Base-by-base conservation (phyloP, 2,329 filamentous ascomycete genomes). In the Ceratocystis lukuohia region DNA sequence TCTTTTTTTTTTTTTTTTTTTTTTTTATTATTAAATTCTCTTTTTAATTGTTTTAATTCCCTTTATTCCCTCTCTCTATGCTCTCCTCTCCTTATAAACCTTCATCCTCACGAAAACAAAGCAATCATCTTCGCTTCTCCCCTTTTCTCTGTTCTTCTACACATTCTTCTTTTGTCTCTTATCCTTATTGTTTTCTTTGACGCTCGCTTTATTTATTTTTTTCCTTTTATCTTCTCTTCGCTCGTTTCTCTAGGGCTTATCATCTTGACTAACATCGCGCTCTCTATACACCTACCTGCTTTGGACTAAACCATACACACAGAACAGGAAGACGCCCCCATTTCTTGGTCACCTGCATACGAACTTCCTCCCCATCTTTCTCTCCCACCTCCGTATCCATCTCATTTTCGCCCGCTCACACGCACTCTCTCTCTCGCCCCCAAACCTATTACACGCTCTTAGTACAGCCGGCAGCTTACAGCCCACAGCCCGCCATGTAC, bases 401-500 rank as follows among this genome's bases (percentile, higher is more conserved):
- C 44, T 56, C 28, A 30, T 50, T 44, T 57, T 41, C 37, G 37
- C 12, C 12, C 37, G 37, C 33, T 37, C 33, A 37, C 8, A 37
- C 33, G 3, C 33, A 37, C 62, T 37, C 46, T 46, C 44, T 5
- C 50, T 45, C 50, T 10, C n/a, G 10, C 20, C 28, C 41, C 8
- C 22, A 64, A n/a, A 65, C 61, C 7, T 15, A 53, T n/a, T 20
- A 53, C n/a, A 20, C 48, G 61, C 12, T 41, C 37, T 41, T 12
- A 1, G 37, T 41, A 15, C 37, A 41, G 37, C 37, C 37, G 37
- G 10, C 37, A 15, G 10, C 10, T 41, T 41, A 15, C 10, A 41
- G 37, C 37, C 37, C 37, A 41, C 37, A 41, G 12, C 37, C n/a
- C 72, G 75, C 64, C 66, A 84, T 84, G 82, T 79, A 79, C 71